Percentiles rank a stretch among this genome's conserved stretches.
These are phyloP conservation scores for Tetradesmus lagerheimii DNA, from an alignment of 139 green algal species.

Conservation along the genomic window DNA sequence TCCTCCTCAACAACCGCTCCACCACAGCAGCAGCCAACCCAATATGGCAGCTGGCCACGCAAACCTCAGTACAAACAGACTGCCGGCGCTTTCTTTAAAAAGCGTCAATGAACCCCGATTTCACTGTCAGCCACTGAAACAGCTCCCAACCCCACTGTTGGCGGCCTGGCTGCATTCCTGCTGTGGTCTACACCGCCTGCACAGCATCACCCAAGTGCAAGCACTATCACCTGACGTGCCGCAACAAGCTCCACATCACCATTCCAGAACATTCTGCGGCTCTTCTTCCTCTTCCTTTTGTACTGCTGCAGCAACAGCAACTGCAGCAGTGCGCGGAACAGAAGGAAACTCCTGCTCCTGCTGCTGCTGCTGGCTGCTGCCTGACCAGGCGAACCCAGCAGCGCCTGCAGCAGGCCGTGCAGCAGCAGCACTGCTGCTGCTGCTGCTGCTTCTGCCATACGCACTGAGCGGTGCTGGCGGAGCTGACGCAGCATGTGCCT, in stretches of 20 bases:
- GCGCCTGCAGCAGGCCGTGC: neutral
- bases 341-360: neutral
- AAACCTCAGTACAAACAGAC: too few relatives aligned
- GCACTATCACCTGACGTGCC: neutral
- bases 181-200: neutral
- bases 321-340: neutral
- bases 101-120: too few relatives aligned
- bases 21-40: too few relatives aligned
- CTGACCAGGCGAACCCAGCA: neutral
- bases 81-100: too few relatives aligned
- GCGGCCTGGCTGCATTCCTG: too few relatives aligned
- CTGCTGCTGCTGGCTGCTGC: neutral
- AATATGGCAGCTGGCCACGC: too few relatives aligned
- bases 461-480: neutral
- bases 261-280: conserved; percentile 15
- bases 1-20: too few relatives aligned
- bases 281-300: neutral
- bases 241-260: neutral
- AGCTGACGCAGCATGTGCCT: neutral
- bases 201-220: neutral
- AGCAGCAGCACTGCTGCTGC: neutral
- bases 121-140: too few relatives aligned
- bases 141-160: too few relatives aligned
- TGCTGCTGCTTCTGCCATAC: neutral
- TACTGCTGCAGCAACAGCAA: neutral